Evolutionary conservation across 306 rosid genomes (phyloP).

Genomic region (Potentilla sterilis): DNA sequence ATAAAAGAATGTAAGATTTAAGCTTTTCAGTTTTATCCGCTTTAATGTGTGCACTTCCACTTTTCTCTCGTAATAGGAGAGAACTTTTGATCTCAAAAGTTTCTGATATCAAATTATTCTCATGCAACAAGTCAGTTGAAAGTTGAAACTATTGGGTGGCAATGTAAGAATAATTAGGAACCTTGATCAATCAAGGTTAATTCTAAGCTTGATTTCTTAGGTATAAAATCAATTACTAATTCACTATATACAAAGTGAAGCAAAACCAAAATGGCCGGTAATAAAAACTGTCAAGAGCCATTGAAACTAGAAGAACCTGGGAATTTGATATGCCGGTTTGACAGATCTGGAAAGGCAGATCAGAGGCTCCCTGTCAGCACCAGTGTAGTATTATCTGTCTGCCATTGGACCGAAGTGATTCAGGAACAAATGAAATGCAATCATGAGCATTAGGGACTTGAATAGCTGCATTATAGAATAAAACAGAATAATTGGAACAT

Average conservation of each 20-base stretch:
- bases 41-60: not conserved
- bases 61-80: not conserved
- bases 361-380: slow-evolving; percentile 17
- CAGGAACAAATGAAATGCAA: slow-evolving; percentile 40
- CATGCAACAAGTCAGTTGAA: not conserved
- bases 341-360: not conserved
- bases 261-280: not conserved
- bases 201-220: not conserved
- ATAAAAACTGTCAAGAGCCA: not conserved
- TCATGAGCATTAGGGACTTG: slow-evolving; percentile 31
- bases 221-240: not conserved
- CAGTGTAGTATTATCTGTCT: slow-evolving; percentile 35
- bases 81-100: not conserved
- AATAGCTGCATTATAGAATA: slow-evolving; percentile 22
- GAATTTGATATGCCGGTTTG: not conserved
- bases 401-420: slow-evolving; percentile 7
- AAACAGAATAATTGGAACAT: slow-evolving; percentile 5
- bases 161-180: not conserved
- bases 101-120: not conserved
- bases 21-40: not conserved
- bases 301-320: not conserved
- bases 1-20: not conserved
- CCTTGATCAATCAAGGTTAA: not conserved
- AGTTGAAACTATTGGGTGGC: not conserved
- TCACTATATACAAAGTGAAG: not conserved